Conservation (phyloP, 2,329 filamentous ascomycete genomes). For the Lachnellula occidentalis region DNA sequence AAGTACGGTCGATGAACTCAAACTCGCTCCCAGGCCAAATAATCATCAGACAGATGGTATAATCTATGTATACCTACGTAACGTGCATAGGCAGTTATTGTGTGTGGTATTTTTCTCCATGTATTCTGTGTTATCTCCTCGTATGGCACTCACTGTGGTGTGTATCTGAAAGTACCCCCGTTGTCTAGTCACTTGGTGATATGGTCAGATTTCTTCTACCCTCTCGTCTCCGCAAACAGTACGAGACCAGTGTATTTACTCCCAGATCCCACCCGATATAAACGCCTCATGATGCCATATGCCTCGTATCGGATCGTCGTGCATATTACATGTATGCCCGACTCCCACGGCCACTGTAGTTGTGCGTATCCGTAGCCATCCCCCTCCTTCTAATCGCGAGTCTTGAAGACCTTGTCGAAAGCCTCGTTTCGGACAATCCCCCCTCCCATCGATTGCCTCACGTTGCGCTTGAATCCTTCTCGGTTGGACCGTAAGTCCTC, state of each 20-base stretch:
- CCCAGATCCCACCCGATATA: constrained; percentile 13
- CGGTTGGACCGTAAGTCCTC: constrained; percentile 83
- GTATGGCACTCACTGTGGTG: not conserved
- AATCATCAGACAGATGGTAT: too few species aligned
- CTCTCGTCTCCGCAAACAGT: constrained; percentile 4
- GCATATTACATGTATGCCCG: constrained; percentile 19
- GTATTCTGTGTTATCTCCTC: too few species aligned
- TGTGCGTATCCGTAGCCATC: not conserved
- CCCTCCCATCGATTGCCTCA: constrained; percentile 76
- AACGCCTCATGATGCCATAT: constrained; percentile 28
- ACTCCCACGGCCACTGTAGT: not conserved
- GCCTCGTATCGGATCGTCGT: constrained; percentile 15
- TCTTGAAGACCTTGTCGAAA: constrained; percentile 74
- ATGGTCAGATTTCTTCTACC: constrained; percentile 7
- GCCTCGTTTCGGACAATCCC: constrained; percentile 64
- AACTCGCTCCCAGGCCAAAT: too few species aligned
- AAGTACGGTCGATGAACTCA: too few species aligned
- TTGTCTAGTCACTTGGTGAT: not conserved
- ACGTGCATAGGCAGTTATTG: too few species aligned
- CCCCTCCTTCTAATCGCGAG: constrained; percentile 12
- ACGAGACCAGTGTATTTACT: constrained; percentile 22
- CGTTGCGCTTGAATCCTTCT: constrained; percentile 88
- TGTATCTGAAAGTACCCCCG: not conserved
- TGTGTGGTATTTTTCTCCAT: not conserved
- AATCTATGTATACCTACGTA: too few species aligned